phyloP scores from a whole-genome alignment of 805 yeast species.

The baker's yeast (Saccharomyces cerevisiae) region DNA sequence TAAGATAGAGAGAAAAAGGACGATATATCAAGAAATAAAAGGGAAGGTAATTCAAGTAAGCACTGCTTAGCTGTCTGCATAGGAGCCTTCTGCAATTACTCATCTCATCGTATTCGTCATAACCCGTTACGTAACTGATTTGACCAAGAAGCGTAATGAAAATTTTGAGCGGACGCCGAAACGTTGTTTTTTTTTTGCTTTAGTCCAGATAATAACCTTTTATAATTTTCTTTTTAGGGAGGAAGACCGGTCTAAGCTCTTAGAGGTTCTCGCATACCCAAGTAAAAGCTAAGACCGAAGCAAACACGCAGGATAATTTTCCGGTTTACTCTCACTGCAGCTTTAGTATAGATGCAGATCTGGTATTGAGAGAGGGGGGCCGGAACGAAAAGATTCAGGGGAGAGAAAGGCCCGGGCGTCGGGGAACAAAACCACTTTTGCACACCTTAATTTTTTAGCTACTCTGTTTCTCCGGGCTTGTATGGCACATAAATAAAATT shows the following conservation, averaged over 20 bases:
- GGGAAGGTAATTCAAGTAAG: background rate
- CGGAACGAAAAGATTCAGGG: background rate
- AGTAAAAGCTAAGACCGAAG: background rate
- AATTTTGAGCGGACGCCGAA: background rate
- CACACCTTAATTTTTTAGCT: background rate
- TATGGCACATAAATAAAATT: background rate
- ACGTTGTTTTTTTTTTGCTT: background rate
- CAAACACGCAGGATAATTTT: background rate
- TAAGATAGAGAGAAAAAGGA: background rate
- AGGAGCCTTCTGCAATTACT: background rate
- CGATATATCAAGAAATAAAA: background rate
- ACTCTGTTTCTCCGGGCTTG: background rate
- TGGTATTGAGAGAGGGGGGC: background rate
- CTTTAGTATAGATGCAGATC: background rate
- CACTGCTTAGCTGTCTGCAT: background rate
- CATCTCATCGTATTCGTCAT: background rate
- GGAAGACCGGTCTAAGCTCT: background rate
- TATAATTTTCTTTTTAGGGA: background rate
- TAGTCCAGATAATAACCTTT: background rate
- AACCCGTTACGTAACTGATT: background rate
- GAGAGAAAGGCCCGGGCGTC: background rate
- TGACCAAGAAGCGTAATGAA: background rate
- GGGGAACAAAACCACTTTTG: background rate
- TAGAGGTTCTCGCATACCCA: background rate
- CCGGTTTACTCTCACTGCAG: background rate